Evolutionary conservation across 2,329 filamentous ascomycete genomes (phyloP).

Genomic region (Claviceps sorghi): DNA sequence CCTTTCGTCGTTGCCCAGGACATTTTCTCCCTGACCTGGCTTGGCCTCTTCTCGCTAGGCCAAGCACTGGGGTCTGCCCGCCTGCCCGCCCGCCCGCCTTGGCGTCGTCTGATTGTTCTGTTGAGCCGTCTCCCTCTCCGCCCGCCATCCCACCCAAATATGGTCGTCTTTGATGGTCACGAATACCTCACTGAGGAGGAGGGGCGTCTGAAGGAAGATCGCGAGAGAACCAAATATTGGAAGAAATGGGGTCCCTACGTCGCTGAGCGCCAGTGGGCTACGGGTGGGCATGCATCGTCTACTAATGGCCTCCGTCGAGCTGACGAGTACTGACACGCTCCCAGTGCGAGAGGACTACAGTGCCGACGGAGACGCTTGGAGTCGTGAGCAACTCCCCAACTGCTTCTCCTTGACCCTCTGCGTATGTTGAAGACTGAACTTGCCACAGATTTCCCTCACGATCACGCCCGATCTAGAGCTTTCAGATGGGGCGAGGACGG

Average conservation of each 20-base stretch:
- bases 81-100: neutral
- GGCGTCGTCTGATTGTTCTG: constrained; percentile 1
- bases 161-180: constrained; percentile 83
- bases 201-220: constrained; percentile 74
- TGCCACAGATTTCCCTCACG: constrained; percentile 71
- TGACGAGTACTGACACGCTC: constrained; percentile 12
- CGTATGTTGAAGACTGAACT: neutral
- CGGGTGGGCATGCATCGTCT: constrained; percentile 41
- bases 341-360: constrained; percentile 78
- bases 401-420: neutral
- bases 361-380: constrained; percentile 87
- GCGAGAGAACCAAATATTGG: constrained; percentile 78
- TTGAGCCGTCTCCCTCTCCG: constrained; percentile 1
- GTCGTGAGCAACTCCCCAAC: constrained; percentile 46
- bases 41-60: neutral
- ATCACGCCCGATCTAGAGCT: constrained; percentile 73
- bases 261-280: constrained; percentile 90
- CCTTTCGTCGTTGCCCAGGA: neutral
- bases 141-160: constrained; percentile 24
- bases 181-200: constrained; percentile 85
- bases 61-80: neutral
- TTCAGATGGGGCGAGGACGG: constrained; percentile 96
- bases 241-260: constrained; percentile 97
- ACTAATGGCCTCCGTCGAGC: neutral
- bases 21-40: neutral